These are phyloP conservation scores for Periconia sp. DNA, from an alignment of 2,329 filamentous ascomycete species.

Conservation along the genomic window DNA sequence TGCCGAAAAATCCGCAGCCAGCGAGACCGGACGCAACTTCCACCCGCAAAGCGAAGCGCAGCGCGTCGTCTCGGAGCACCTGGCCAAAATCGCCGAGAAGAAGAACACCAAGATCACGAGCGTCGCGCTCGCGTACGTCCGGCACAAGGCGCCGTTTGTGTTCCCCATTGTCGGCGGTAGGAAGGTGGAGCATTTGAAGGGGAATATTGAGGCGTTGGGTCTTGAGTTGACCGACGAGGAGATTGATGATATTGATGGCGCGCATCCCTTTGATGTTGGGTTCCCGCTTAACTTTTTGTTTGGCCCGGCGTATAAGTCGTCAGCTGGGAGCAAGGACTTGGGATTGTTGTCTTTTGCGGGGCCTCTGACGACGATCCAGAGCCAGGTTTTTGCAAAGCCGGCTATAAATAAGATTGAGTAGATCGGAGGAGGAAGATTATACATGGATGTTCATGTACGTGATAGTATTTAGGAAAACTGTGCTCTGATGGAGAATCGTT, in stretches of 20 bases:
- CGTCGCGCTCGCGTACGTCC: slow-evolving; percentile 69
- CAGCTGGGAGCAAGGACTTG: slow-evolving; percentile 32
- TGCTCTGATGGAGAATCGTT: neutral
- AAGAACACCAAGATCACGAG: slow-evolving; percentile 62
- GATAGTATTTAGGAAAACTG: too few relatives aligned
- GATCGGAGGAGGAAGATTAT: slow-evolving; percentile 11
- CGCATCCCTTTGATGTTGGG: slow-evolving; percentile 56
- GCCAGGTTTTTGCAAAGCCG: slow-evolving; percentile 28
- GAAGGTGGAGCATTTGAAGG: slow-evolving; percentile 71
- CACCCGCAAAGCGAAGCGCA: slow-evolving; percentile 51
- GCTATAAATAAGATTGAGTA: neutral
- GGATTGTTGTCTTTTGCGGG: slow-evolving; percentile 30
- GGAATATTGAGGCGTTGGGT: slow-evolving; percentile 59
- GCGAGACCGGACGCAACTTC: slow-evolving; percentile 40
- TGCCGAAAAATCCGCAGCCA: slow-evolving; percentile 29
- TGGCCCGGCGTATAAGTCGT: slow-evolving; percentile 27
- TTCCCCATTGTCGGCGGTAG: slow-evolving; percentile 74
- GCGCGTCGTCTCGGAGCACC: slow-evolving; percentile 55
- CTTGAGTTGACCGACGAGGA: slow-evolving; percentile 56
- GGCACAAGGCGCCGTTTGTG: slow-evolving; percentile 70
- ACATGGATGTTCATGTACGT: too few relatives aligned
- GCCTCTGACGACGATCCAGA: slow-evolving; percentile 26
- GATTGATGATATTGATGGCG: slow-evolving; percentile 56
- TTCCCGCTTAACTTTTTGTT: slow-evolving; percentile 55
- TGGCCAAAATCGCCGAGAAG: slow-evolving; percentile 61